These are phyloP conservation scores for Candida sp. DNA, from an alignment of 1,139 yeast genomes.

Conservation along the genomic window DNA sequence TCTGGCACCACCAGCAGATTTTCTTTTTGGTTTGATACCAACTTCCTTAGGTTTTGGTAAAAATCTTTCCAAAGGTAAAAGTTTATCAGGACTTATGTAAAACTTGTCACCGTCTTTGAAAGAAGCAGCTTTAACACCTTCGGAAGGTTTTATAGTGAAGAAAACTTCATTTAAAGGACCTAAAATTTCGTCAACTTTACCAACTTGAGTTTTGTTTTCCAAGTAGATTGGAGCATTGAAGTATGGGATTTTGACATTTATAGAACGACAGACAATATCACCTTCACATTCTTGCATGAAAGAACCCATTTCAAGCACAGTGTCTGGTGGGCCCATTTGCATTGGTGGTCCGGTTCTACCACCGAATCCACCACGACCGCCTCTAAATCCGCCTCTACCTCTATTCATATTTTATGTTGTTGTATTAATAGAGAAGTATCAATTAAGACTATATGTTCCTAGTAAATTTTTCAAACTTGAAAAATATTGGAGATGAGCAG, in stretches of 20 bases:
- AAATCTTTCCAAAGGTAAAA: constrained; percentile 93
- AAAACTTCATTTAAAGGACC: constrained; percentile 97
- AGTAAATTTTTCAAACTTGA: constrained; percentile 12
- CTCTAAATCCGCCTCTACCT: constrained; percentile 74
- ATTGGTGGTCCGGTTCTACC: constrained; percentile 54
- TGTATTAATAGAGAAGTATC: constrained; percentile 4
- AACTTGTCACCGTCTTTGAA: constrained; percentile 96
- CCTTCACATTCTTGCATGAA: constrained; percentile 95
- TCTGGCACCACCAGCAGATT: constrained; percentile 39
- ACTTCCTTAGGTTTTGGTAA: constrained; percentile 83
- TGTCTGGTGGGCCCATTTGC: constrained; percentile 91
- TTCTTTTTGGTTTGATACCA: constrained; percentile 78
- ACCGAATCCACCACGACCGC: constrained; percentile 62
- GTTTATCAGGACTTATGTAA: constrained; percentile 91
- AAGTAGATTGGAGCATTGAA: constrained; percentile 98
- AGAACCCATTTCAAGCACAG: constrained; percentile 91
- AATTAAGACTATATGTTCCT: constrained; percentile 1
- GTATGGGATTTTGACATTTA: constrained; percentile 92
- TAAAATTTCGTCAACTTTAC: constrained; percentile 96
- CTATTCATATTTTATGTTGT: constrained; percentile 40
- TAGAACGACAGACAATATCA: constrained; percentile 94
- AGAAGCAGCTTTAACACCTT: constrained; percentile 92
- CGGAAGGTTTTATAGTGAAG: constrained; percentile 93
- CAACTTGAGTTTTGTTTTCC: constrained; percentile 92
- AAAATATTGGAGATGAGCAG: constrained; percentile 6